These are phyloP conservation scores for maize (Zea mays) DNA, from an alignment of 176 grass and related monocot genomes.

Conservation along the genomic window DNA sequence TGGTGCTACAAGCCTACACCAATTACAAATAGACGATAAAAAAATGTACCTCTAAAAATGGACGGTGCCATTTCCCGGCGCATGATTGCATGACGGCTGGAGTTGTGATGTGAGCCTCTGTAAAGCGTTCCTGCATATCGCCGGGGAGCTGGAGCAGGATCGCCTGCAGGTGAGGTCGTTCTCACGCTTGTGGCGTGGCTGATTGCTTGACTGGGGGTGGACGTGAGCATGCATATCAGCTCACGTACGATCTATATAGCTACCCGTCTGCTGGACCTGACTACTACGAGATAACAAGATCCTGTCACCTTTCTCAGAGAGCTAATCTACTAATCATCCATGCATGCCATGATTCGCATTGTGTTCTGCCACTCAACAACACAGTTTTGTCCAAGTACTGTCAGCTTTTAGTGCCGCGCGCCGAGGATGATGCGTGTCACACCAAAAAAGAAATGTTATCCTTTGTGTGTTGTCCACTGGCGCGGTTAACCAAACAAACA, in stretches of 20 bases:
- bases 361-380: no score
- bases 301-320: neutral
- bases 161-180: constrained; percentile 13
- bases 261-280: no score
- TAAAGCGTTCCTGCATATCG: constrained; percentile 22
- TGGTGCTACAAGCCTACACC: no score
- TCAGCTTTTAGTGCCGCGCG: neutral
- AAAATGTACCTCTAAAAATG: no score
- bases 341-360: no score
- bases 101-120: neutral
- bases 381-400: no score
- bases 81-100: neutral
- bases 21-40: no score
- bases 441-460: constrained; percentile 1
- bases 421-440: neutral
- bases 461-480: neutral
- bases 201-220: neutral
- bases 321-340: no score
- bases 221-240: constrained; percentile 3
- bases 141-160: neutral
- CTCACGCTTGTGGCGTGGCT: constrained; percentile 4
- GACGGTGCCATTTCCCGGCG: no score
- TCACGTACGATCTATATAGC: no score
- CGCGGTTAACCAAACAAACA: neutral
- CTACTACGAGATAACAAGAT: neutral